Evolutionary conservation across 2,329 filamentous ascomycete species (phyloP).

Genomic region (Neoarthrinium moseri): DNA sequence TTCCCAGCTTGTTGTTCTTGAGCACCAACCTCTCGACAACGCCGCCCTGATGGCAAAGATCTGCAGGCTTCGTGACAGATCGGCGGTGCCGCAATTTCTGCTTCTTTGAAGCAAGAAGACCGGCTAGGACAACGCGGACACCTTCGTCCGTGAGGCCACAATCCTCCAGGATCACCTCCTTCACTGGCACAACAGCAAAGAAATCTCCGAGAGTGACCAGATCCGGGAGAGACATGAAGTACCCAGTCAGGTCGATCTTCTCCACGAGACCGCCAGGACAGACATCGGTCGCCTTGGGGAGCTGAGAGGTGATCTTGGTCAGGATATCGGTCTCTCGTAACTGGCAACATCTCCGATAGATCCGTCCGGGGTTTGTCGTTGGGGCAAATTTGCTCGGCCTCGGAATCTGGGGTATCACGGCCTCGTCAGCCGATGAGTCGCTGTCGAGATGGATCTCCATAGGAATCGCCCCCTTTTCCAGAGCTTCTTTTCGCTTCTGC

Average conservation of each 20-base stretch:
- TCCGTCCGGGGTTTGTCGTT: constrained; percentile 86
- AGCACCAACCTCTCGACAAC: constrained; percentile 84
- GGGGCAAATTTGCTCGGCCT: constrained; percentile 64
- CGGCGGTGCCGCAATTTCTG: constrained; percentile 56
- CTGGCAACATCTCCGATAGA: constrained; percentile 93
- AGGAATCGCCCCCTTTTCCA: constrained; percentile 83
- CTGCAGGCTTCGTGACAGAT: constrained; percentile 33
- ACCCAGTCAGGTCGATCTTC: constrained; percentile 80
- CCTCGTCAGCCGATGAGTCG: constrained; percentile 49
- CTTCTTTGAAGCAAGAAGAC: constrained; percentile 75
- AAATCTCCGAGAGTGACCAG: constrained; percentile 89
- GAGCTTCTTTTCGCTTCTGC: constrained; percentile 63
- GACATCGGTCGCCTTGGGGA: constrained; percentile 68
- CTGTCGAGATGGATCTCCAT: constrained; percentile 77
- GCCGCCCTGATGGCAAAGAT: constrained; percentile 55
- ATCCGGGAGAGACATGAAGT: constrained; percentile 79
- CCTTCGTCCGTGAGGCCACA: constrained; percentile 86
- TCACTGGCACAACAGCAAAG: constrained; percentile 87
- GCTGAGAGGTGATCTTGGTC: constrained; percentile 87
- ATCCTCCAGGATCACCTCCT: constrained; percentile 82
- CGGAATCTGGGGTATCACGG: constrained; percentile 24
- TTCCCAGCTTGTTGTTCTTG: constrained; percentile 88
- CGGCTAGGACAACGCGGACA: constrained; percentile 80
- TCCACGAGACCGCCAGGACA: constrained; percentile 72
- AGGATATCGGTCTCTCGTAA: constrained; percentile 88